A percentile compares a stretch with the other conserved stretches of the same genome.
These are phyloP conservation scores for Yamadazyma pseudoaaseri DNA, from an alignment of 1,139 yeast species.

Conservation along the genomic window DNA sequence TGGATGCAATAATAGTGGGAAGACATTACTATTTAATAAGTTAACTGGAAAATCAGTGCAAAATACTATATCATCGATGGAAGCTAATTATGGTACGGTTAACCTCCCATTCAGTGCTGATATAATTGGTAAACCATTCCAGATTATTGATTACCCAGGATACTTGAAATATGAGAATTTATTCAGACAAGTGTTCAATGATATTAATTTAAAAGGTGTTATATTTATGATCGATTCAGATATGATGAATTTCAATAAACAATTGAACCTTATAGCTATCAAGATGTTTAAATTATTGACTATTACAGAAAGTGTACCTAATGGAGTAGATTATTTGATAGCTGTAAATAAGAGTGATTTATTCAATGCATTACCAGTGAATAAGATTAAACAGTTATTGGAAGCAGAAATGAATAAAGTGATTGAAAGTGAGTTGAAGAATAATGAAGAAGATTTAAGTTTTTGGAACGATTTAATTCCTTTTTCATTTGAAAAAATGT, in stretches of 20 bases:
- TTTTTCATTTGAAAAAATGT: constrained; percentile 65
- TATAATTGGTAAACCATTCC: constrained; percentile 33
- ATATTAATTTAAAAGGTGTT: constrained; percentile 56
- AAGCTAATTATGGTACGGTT: constrained; percentile 31
- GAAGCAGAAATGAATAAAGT: constrained; percentile 64
- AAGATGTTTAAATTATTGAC: constrained; percentile 55
- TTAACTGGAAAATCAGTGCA: constrained; percentile 18
- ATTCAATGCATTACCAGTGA: constrained; percentile 75
- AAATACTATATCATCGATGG: constrained; percentile 45
- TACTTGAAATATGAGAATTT: constrained; percentile 66
- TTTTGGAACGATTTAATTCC: constrained; percentile 42
- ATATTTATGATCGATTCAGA: constrained; percentile 64
- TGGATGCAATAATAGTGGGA: constrained; percentile 76
- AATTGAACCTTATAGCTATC: constrained; percentile 39
- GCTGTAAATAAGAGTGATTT: constrained; percentile 84
- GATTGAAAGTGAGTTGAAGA: constrained; percentile 44
- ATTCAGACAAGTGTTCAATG: constrained; percentile 40
- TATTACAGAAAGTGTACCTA: constrained; percentile 56
- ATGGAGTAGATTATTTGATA: constrained; percentile 68
- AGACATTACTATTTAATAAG: constrained; percentile 60
- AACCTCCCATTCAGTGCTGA: constrained; percentile 35
- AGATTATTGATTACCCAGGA: constrained; percentile 82
- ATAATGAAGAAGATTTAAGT: constrained; percentile 26
- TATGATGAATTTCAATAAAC: constrained; percentile 18
- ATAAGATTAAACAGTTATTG: constrained; percentile 54